Evolutionary conservation across 331 rosid genomes (phyloP), one percentile per base, ranked within the genome.

Genomic region (Stylosanthes scabra): DNA sequence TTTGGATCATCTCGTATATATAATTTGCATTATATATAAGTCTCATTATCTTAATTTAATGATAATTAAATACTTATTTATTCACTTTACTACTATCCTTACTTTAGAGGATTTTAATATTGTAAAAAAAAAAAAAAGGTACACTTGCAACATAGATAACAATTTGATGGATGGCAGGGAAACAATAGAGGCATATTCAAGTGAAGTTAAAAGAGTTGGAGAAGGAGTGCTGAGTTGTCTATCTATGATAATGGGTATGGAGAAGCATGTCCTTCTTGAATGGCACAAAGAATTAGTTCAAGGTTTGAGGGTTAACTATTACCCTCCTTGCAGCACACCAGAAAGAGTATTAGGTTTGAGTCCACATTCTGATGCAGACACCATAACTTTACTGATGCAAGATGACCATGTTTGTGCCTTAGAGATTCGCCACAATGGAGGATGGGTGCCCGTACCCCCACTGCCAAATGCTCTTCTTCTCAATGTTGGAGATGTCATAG

Each of bases 381-480:
- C 76, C 73, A 52, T 85, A 51, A 76, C 81, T 51, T 50, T 82
- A 13, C 70, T 82, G n/a, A 71, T 72, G 84, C 86, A 82, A 69
- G 52, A 82, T 27, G 51, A 71, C 13, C 58, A 67, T 37, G 75
- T 82, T 1, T 54, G 42, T 0, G 78, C 80, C 11, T 70, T 80
- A n/a, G 82, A 83, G 44, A 71, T 83, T 51, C 52, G 67, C 11
- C 71, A 86, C 42, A 61, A 54, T 39, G 85, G 80, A 62, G 54
- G n/a, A 61, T 80, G 85, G 87, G 76, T 72, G 29, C 80, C 85
- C 0, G 76, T 86, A 11, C 67, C 40, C 11, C 83, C 90, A 42
- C 59, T 14, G 66, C 25, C 25, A 20, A 20, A 80, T 25, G 68
- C 85, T 52, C 71, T 83, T 1, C 47, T 83, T 29, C 83, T 83